Conservation (phyloP, 2,329 filamentous ascomycete species). For the Waltergamsia citrina region DNA sequence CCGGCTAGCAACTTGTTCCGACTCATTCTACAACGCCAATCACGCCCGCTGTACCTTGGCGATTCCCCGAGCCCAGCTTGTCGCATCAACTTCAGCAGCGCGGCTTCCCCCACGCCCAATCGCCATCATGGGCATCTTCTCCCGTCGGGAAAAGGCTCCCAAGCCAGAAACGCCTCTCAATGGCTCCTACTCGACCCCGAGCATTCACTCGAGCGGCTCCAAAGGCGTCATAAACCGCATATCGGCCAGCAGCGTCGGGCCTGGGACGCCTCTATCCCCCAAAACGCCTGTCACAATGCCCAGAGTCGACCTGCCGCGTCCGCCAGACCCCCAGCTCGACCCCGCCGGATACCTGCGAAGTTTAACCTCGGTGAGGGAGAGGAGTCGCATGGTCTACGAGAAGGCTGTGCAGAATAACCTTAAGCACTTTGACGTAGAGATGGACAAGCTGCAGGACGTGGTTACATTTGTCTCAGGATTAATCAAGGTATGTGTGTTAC, state of each 20-base stretch:
- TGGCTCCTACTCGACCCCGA: slow-evolving; percentile 37
- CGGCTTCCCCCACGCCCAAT: neutral
- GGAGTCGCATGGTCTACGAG: slow-evolving; percentile 62
- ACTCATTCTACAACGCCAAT: too few species aligned
- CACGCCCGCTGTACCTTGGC: too few species aligned
- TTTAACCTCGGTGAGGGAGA: slow-evolving; percentile 77
- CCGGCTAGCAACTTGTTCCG: too few species aligned
- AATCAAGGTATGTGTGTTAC: slow-evolving; percentile 64
- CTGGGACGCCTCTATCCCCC: slow-evolving; percentile 39
- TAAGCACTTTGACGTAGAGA: slow-evolving; percentile 81
- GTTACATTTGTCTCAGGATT: slow-evolving; percentile 84
- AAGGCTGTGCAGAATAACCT: slow-evolving; percentile 71
- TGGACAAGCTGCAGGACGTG: slow-evolving; percentile 73
- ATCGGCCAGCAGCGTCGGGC: slow-evolving; percentile 33
- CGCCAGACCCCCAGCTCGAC: slow-evolving; percentile 80
- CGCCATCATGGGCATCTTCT: slow-evolving; percentile 45
- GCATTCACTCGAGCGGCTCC: slow-evolving; percentile 40
- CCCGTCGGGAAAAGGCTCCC: slow-evolving; percentile 41
- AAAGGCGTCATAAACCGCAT: slow-evolving; percentile 37
- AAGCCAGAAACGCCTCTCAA: slow-evolving; percentile 31
- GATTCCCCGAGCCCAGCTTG: too few species aligned
- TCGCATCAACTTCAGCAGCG: too few species aligned
- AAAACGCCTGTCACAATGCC: slow-evolving; percentile 49
- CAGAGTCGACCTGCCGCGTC: slow-evolving; percentile 71
- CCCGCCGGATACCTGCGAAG: slow-evolving; percentile 87